Evolutionary conservation across 1,284 basidiomycete species (phyloP).

Genomic region (Chondrostereum purpureum): DNA sequence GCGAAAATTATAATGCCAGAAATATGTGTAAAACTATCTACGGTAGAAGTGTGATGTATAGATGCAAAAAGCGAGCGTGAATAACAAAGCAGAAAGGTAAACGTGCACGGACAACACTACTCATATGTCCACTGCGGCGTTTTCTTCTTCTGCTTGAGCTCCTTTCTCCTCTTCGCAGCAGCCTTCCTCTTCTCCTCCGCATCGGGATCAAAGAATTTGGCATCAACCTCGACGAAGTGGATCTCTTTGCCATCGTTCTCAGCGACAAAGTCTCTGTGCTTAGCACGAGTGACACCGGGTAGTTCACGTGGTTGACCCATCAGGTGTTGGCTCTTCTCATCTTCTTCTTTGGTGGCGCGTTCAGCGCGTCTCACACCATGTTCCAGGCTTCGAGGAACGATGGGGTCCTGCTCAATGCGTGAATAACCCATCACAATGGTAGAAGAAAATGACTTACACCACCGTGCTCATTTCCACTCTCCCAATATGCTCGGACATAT

Average conservation of each 20-base stretch:
- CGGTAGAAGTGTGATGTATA: no score
- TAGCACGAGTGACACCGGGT: slow-evolving; percentile 27
- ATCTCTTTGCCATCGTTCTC: slow-evolving; percentile 42
- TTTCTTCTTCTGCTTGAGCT: slow-evolving; percentile 8
- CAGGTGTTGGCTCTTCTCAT: slow-evolving; percentile 30
- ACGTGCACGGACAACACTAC: background rate
- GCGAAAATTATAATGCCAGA: no score
- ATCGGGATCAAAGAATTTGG: slow-evolving; percentile 54
- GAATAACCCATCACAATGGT: slow-evolving; percentile 1
- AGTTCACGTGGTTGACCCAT: slow-evolving; percentile 25
- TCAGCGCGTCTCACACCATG: slow-evolving; percentile 31
- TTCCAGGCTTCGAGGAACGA: slow-evolving; percentile 47
- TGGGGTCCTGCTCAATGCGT: slow-evolving; percentile 39
- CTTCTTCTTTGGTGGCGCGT: slow-evolving; percentile 24
- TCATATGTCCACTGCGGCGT: background rate
- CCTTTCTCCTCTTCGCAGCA: slow-evolving; percentile 22
- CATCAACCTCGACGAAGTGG: slow-evolving; percentile 64
- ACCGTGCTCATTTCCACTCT: slow-evolving; percentile 57
- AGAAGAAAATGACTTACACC: slow-evolving; percentile 36
- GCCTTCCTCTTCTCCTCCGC: slow-evolving; percentile 44
- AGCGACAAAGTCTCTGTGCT: slow-evolving; percentile 28
- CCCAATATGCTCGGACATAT: slow-evolving; percentile 71
- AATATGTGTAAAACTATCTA: no score
- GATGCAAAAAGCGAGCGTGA: no score
- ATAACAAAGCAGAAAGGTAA: background rate